These are phyloP conservation scores for Triticum turgidum DNA, from an alignment of 176 grass and related monocot genomes.

Conservation along the genomic window DNA sequence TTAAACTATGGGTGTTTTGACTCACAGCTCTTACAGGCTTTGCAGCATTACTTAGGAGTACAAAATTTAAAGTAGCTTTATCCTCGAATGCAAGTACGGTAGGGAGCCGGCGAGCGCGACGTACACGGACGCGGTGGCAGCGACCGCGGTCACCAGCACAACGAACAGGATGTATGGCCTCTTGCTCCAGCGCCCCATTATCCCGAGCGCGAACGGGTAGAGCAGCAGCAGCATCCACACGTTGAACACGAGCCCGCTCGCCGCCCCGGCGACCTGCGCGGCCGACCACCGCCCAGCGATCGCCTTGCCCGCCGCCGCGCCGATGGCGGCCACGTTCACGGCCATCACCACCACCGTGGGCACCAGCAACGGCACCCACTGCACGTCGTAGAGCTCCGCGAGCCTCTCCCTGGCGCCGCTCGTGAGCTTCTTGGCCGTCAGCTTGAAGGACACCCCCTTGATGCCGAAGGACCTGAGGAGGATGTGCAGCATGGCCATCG, in stretches of 20 bases:
- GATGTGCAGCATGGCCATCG: not conserved
- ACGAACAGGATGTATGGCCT: not conserved
- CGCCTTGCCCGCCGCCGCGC: not conserved
- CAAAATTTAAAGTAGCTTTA: not conserved
- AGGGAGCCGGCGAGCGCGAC: not conserved
- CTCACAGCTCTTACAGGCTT: not conserved
- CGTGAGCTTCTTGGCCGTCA: not conserved
- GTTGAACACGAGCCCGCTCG: not conserved
- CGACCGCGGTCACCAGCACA: not conserved
- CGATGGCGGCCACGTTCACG: slow-evolving; percentile 7
- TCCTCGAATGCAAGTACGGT: not conserved
- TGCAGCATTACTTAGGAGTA: not conserved
- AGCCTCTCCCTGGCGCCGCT: not conserved
- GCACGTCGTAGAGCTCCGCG: not conserved
- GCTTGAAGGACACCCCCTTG: not conserved
- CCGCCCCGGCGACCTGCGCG: not conserved
- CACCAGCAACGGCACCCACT: not conserved
- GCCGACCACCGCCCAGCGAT: not conserved
- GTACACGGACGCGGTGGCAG: not conserved
- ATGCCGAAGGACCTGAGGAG: slow-evolving; percentile 1
- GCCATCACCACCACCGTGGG: not conserved
- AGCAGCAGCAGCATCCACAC: slow-evolving; percentile 3
- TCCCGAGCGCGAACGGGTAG: slow-evolving; percentile 15
- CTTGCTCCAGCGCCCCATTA: slow-evolving; percentile 14
- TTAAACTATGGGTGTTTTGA: not conserved